Evolutionary conservation across 805 yeast genomes (phyloP), one percentile per base, ranked within the genome.

Genomic region (Candida takata): DNA sequence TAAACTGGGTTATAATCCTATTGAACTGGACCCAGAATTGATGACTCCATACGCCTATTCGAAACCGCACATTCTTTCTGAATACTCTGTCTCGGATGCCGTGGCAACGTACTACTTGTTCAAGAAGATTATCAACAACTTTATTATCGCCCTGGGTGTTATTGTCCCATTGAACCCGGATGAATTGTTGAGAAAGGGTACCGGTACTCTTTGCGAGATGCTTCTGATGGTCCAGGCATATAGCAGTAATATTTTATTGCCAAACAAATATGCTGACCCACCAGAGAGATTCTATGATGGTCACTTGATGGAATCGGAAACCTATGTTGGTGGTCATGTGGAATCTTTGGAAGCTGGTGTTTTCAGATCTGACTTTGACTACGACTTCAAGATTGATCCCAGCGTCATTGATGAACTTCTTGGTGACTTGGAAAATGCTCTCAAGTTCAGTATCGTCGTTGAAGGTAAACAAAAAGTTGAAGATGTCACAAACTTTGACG

Each of bases 161-260:
- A 94, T 92, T 55, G 77, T 92, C 61, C 99, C 99, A 0, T 65
- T 92, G 48, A 86, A 88, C 49, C 98, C 98, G 0, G 99, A 92
- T 60, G 98, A 94, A 58, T 90, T 85, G 16, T 65, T 92, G 37
- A 68, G 99, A 52, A 92, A 92, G 56, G 99, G 99, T 52, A 92
- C 99, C 0, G 99, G 99, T 54, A 92, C 99, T 7, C 67, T 92
- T 37, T 92, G 99, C 70, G 99, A 92, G 58, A 92, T 92, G 98
- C 67, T 92, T 42, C 62, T 92, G 36, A 86, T 85, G 94, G 99
- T 84, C 28, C 96, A 92, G 57, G 98, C 98, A 0, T 92, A 84
- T 54, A 70, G 81, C 36, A 67, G 74, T 8, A 63, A 70, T 24
- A 88, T 94, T 38, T 48, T 92, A 12, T 67, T 92, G 27, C 99